These are phyloP conservation scores for Gynochthodes officinalis DNA, from an alignment of 257 asterid species.

Conservation along the genomic window DNA sequence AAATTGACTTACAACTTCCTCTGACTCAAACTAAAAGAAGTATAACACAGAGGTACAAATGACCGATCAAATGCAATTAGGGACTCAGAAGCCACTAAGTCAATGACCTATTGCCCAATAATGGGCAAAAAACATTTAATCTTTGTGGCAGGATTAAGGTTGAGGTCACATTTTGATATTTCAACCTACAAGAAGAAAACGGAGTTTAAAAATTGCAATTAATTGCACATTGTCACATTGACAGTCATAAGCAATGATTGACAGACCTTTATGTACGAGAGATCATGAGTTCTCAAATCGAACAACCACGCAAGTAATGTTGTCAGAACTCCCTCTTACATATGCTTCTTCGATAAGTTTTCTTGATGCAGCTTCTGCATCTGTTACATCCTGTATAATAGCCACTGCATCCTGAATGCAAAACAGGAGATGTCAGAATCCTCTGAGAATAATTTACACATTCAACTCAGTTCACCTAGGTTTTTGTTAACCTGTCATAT, in stretches of 20 bases:
- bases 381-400: slow-evolving; percentile 54
- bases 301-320: slow-evolving; percentile 72
- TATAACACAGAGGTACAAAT: neutral
- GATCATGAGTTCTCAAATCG: slow-evolving; percentile 45
- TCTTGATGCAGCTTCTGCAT: slow-evolving; percentile 65
- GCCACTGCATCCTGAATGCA: slow-evolving; percentile 60
- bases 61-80: neutral
- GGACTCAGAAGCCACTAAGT: neutral
- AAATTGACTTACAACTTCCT: too few species aligned
- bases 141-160: neutral
- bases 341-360: slow-evolving; percentile 65
- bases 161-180: neutral
- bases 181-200: slow-evolving; percentile 1
- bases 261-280: slow-evolving; percentile 10
- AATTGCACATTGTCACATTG: neutral
- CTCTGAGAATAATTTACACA: neutral
- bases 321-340: slow-evolving; percentile 65
- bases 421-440: neutral
- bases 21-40: too few species aligned
- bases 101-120: neutral
- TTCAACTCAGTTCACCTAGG: neutral
- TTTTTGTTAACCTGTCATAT: neutral
- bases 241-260: neutral
- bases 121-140: too few species aligned
- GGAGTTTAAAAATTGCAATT: neutral